Percentiles rank a stretch among this genome's conserved stretches.
phyloP scores from a whole-genome alignment of 768 basidiomycete species.

The Calocybe indica region DNA sequence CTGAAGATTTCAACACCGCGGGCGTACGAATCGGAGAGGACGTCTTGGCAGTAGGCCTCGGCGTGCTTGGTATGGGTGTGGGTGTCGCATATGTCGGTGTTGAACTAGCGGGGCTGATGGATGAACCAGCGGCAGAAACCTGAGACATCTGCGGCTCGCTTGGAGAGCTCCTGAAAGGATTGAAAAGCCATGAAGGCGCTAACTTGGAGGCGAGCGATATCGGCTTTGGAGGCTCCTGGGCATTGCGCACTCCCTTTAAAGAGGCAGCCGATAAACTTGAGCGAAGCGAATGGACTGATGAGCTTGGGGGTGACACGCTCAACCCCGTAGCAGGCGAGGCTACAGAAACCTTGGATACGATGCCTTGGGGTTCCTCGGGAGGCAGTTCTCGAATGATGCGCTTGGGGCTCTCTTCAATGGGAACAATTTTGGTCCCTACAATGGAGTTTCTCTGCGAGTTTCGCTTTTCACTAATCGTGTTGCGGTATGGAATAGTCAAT shows the following conservation, averaged over 20 bases:
- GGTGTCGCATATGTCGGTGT: slow-evolving; percentile 6
- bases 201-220: slow-evolving; percentile 51
- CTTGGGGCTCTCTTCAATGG: slow-evolving; percentile 71
- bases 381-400: slow-evolving; percentile 46
- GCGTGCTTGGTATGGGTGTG: neutral
- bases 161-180: slow-evolving; percentile 59
- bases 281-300: slow-evolving; percentile 53
- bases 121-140: slow-evolving; percentile 44
- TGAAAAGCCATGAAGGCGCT: slow-evolving; percentile 75
- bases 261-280: slow-evolving; percentile 45
- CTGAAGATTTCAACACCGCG: slow-evolving; percentile 25
- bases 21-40: slow-evolving; percentile 30
- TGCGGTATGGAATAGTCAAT: slow-evolving; percentile 21
- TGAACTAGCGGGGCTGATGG: slow-evolving; percentile 18
- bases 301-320: slow-evolving; percentile 61
- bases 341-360: no score
- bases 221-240: slow-evolving; percentile 25
- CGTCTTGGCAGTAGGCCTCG: slow-evolving; percentile 4
- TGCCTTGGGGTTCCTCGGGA: slow-evolving; percentile 28
- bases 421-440: slow-evolving; percentile 40
- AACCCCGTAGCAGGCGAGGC: slow-evolving; percentile 16
- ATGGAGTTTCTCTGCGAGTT: slow-evolving; percentile 45
- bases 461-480: slow-evolving; percentile 31
- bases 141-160: slow-evolving; percentile 60
- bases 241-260: slow-evolving; percentile 23